These are phyloP conservation scores for Xylaria sp. DNA, from an alignment of 2,329 filamentous ascomycete species.

Conservation along the genomic window DNA sequence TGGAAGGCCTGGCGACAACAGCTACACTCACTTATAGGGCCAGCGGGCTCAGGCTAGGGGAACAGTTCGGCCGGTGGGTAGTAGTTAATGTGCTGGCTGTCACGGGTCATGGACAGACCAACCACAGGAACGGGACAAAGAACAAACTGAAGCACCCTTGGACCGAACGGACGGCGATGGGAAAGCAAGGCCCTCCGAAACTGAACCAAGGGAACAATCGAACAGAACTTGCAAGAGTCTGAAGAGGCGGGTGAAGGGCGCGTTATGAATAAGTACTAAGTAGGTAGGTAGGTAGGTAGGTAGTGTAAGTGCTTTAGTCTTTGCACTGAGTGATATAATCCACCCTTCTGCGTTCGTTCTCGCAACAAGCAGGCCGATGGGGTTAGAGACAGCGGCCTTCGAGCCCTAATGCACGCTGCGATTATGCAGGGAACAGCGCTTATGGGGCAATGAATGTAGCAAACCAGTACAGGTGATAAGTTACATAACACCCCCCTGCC, in stretches of 20 bases:
- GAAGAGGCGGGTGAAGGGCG: slow-evolving; percentile 16
- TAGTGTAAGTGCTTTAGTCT: too few species aligned
- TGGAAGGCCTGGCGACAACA: slow-evolving; percentile 12
- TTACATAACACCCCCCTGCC: slow-evolving; percentile 25
- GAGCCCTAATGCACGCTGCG: slow-evolving; percentile 36
- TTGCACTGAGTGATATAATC: slow-evolving; percentile 19
- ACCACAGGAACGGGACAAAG: slow-evolving; percentile 15
- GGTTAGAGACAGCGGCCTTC: slow-evolving; percentile 25
- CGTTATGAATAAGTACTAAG: slow-evolving; percentile 23
- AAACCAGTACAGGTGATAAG: slow-evolving; percentile 24
- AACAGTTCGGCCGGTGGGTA: slow-evolving; percentile 9
- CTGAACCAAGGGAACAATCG: slow-evolving; percentile 6
- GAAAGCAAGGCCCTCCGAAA: background rate
- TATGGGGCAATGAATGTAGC: slow-evolving; percentile 31
- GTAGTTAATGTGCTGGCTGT: slow-evolving; percentile 5
- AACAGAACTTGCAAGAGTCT: background rate
- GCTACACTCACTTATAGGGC: slow-evolving; percentile 4
- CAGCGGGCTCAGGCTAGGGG: slow-evolving; percentile 14
- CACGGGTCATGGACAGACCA: slow-evolving; percentile 1
- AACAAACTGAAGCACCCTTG: background rate
- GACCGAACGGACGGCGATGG: background rate
- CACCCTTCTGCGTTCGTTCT: slow-evolving; percentile 8
- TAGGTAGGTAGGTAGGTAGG: slow-evolving; percentile 1
- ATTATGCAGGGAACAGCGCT: slow-evolving; percentile 33
- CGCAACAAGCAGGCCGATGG: slow-evolving; percentile 18